Evolutionary conservation across 306 rosid species (phyloP).

Genomic region (Acacia melanoxylon): DNA sequence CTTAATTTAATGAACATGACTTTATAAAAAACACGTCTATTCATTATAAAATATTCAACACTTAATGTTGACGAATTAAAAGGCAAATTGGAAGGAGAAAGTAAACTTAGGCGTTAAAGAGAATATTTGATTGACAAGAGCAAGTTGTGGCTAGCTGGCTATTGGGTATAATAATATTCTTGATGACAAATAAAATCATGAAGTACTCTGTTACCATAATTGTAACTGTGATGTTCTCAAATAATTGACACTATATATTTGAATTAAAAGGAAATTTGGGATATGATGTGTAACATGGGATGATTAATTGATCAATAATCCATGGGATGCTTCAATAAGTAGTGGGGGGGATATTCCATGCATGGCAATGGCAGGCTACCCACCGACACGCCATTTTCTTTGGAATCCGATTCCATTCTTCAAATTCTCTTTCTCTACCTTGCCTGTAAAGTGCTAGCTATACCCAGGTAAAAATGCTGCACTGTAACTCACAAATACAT

Average conservation of each 20-base stretch:
- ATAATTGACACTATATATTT: neutral
- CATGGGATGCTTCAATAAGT: neutral
- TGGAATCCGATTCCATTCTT: constrained; percentile 22
- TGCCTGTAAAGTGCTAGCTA: neutral
- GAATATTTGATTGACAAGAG: too few relatives aligned
- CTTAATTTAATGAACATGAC: too few relatives aligned
- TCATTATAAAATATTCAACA: too few relatives aligned
- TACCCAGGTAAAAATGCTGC: neutral
- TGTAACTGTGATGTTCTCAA: neutral
- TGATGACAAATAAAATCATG: neutral
- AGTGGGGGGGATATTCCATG: neutral
- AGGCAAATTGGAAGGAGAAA: neutral
- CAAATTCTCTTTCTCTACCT: neutral
- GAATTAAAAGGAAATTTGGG: neutral
- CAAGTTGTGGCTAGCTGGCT: too few relatives aligned
- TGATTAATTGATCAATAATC: neutral
- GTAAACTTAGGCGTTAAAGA: too few relatives aligned
- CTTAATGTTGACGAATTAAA: neutral
- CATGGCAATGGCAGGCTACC: neutral
- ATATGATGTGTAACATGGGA: neutral
- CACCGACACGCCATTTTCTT: neutral
- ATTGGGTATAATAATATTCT: neutral
- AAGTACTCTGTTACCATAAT: neutral
- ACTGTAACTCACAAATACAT: neutral
- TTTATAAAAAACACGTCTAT: too few relatives aligned